Percentiles rank a stretch among this genome's conserved stretches.
These are phyloP conservation scores for Guyanaporus albipodus DNA, from an alignment of 768 basidiomycete genomes.

Conservation along the genomic window DNA sequence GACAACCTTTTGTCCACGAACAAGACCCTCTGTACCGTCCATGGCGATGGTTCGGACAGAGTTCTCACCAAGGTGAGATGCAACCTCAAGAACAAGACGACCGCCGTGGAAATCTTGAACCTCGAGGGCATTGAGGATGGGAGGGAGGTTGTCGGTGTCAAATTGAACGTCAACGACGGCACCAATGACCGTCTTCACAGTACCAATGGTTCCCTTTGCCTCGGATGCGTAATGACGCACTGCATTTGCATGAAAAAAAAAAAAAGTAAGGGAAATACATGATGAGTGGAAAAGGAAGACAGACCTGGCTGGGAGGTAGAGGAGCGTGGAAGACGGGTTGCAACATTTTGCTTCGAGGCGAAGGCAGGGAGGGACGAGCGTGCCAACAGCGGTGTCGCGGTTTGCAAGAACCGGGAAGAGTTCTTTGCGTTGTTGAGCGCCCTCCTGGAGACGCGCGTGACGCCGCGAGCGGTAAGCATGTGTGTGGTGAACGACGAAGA, in stretches of 20 bases:
- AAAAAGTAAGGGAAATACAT: conserved; percentile 5
- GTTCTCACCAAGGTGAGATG: conserved; percentile 98
- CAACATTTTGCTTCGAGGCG: conserved; percentile 42
- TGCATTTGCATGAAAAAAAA: conserved; percentile 23
- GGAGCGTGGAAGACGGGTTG: conserved; percentile 47
- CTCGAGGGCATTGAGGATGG: conserved; percentile 98
- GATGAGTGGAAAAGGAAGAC: conserved; percentile 22
- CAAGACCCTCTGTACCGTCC: conserved; percentile 99
- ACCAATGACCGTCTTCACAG: conserved; percentile 99
- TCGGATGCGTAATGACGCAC: conserved; percentile 92
- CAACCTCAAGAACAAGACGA: conserved; percentile 98
- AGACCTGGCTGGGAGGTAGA: conserved; percentile 51
- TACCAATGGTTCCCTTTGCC: conserved; percentile 65
- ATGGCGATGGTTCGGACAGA: conserved; percentile 99
- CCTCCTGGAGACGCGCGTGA: conserved; percentile 84
- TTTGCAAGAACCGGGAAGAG: conserved; percentile 78
- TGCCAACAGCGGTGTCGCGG: conserved; percentile 56
- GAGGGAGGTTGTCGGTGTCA: conserved; percentile 84
- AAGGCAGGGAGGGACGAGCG: conserved; percentile 45
- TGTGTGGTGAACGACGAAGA: conserved; percentile 39
- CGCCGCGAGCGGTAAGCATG: conserved; percentile 88
- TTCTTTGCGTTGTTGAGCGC: conserved; percentile 71
- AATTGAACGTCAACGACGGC: conserved; percentile 99
- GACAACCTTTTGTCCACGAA: conserved; percentile 95
- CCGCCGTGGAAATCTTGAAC: conserved; percentile 92